A percentile compares a stretch with the other conserved stretches of the same genome.
These are phyloP conservation scores for Trichoderma atroviride DNA, from an alignment of 2,329 filamentous ascomycete species.

Conservation along the genomic window DNA sequence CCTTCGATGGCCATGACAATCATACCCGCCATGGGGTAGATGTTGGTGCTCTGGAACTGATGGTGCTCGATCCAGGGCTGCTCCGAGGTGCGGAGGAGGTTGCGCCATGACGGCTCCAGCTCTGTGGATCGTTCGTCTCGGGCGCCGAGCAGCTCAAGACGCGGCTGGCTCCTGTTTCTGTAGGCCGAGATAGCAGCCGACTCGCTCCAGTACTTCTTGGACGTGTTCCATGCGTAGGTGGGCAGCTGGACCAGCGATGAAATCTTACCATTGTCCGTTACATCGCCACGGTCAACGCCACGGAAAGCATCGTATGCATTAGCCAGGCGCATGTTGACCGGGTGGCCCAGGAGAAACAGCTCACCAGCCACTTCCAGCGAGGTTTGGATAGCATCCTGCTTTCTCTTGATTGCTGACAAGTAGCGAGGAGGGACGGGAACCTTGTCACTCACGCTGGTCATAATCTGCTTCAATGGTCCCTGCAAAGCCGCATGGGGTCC, in stretches of 20 bases:
- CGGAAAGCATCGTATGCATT: neutral
- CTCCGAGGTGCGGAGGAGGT: constrained; percentile 29
- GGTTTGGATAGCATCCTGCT: neutral
- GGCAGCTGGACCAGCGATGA: constrained; percentile 34
- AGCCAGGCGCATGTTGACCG: neutral
- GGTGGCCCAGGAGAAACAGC: neutral
- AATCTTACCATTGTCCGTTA: neutral
- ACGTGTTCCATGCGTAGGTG: constrained; percentile 43
- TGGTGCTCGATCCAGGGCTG: constrained; percentile 43
- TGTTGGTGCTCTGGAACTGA: constrained; percentile 32
- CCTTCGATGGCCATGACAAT: constrained; percentile 42
- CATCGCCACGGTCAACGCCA: neutral
- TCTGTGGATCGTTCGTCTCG: constrained; percentile 31
- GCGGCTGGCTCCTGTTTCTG: constrained; percentile 37
- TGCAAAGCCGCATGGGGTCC: constrained; percentile 31
- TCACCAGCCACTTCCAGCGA: neutral
- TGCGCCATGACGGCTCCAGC: constrained; percentile 32
- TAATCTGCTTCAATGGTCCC: constrained; percentile 4
- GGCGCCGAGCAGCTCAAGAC: constrained; percentile 46
- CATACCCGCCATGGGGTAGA: constrained; percentile 46
- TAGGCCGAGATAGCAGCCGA: constrained; percentile 36
- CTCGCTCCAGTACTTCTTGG: constrained; percentile 39
- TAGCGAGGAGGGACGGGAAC: neutral
- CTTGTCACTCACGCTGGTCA: neutral
- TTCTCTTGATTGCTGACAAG: neutral